Conservation (phyloP, 2,329 filamentous ascomycete species). For the Sporothrix pseudoabietina region DNA sequence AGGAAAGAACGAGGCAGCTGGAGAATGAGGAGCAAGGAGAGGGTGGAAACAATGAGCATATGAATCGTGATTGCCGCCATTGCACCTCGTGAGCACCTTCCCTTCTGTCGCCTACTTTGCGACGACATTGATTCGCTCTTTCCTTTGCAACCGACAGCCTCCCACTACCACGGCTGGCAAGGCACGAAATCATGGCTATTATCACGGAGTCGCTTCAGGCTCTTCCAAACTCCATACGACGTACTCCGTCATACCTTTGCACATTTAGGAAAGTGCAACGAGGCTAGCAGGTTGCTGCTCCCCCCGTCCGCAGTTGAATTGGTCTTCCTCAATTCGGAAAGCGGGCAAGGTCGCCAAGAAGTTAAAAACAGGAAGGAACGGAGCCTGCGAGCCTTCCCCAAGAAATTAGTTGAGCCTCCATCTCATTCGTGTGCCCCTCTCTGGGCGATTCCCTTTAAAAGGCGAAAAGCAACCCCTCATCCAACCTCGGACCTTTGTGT, state of each 20-base stretch:
- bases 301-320: conserved; percentile 1
- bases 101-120: neutral
- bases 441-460: neutral
- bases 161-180: neutral
- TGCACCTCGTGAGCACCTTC: neutral
- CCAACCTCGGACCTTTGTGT: neutral
- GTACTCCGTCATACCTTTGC: neutral
- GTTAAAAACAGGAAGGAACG: neutral
- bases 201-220: neutral
- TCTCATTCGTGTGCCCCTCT: conserved; percentile 18
- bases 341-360: conserved; percentile 13
- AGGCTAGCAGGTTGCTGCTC: conserved; percentile 23
- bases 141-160: neutral
- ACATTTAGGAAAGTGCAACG: neutral
- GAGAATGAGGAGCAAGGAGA: neutral
- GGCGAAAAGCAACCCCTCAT: conserved; percentile 4
- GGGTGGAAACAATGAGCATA: neutral
- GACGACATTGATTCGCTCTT: neutral
- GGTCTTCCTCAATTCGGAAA: conserved; percentile 8
- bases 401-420: neutral
- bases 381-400: neutral
- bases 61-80: neutral
- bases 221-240: neutral
- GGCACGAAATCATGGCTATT: neutral
- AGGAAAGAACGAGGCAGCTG: neutral